Evolutionary conservation across 176 grass and related monocot species (phyloP).

Genomic region (barley (Hordeum vulgare)): MorexV3_pseudomolecules_assembly NC_058524.1:614644956-614645455

Average conservation of each 20-base stretch:
- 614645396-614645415: background rate
- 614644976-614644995: too few relatives aligned
- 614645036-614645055: too few relatives aligned
- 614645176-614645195: background rate
- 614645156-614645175: background rate
- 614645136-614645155: background rate
- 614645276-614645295: slow-evolving; percentile 74
- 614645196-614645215: background rate
- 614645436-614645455: background rate
- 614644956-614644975: background rate
- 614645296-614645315: slow-evolving; percentile 84
- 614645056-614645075: too few relatives aligned
- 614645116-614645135: background rate
- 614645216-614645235: background rate
- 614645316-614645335: slow-evolving; percentile 97
- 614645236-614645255: slow-evolving; percentile 69
- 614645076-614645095: too few relatives aligned
- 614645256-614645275: slow-evolving; percentile 92
- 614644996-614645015: background rate
- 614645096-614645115: too few relatives aligned
- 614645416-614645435: slow-evolving; percentile 14
- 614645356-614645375: slow-evolving; percentile 77
- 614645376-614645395: slow-evolving; percentile 57
- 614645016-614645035: too few relatives aligned
- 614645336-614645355: slow-evolving; percentile 99